Evolutionary conservation across 192 early-diverging fungal genomes (phyloP), one percentile per base, ranked within the genome.

Genomic region (Thoreauomyces humboldtii): DNA sequence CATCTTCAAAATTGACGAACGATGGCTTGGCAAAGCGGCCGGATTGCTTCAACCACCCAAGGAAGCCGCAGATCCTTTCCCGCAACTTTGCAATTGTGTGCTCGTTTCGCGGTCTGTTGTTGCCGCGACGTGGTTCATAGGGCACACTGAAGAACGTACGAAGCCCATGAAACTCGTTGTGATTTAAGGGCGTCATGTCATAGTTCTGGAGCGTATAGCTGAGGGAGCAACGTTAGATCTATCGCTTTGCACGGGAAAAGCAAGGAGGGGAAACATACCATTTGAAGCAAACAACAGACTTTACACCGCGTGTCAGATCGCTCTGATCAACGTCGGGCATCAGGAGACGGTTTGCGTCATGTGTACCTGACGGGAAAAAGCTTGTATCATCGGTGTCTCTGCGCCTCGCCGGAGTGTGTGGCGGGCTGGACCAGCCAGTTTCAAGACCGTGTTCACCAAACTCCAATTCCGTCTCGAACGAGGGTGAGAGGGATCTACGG

Each of bases 161-260:
- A 14, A 61, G 29, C 19, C 38, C 59, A 61, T 45, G 59, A 29
- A 61, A 61, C 41, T 61, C 59, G 12, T 14, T 11, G 33, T 61
- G 59, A 31, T 61, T 61, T 19, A 61, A 43, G 15, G 42, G 59
- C 37, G 59, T 61, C 59, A 61, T 61, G 22, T 61, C 59, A 28
- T 28, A 61, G 2, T 9, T 43, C 43, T 42, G 59, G 12, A 61
- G 43, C 21, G 59, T 61, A 43, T 61, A 61, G 28, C 59, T 61
- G 43, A 17, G 25, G 27, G 4, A 21, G 19, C 17, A 41, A 36
- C 56, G 11, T 36, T 38, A 5, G 17, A 37, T 58, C 17, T 52
- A 17, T 15, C 19, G 27, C 50, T 17, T 15, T 31, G 7, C 27
- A 52, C 5, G 25, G 6, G 27, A 25, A 52, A 52, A 29, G 50